Evolutionary conservation across 495 filamentous ascomycete genomes (phyloP), one percentile per base, ranked within the genome.

Genomic region (Penicillium steckii): DNA sequence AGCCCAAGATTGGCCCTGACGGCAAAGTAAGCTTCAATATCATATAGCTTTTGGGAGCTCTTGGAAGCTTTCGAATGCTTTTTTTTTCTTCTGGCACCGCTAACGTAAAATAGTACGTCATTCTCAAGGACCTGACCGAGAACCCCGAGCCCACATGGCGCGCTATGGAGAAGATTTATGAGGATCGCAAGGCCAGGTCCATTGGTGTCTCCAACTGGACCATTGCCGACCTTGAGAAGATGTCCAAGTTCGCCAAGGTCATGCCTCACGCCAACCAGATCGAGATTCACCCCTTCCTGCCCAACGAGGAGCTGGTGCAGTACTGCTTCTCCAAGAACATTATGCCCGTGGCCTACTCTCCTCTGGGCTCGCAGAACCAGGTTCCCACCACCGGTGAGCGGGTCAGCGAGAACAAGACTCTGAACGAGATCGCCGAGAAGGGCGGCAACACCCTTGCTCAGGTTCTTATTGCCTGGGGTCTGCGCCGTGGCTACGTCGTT

Each of bases 191-290:
- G 57, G 84, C 85, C 13, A 82, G 78, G 56, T 83, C 85, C 44
- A 95, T 97, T 63, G 91, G 91, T 48, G 90, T 97, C 9, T 92
- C 88, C 59, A 97, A 96, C 71, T 95, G 84, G 77, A 75, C 88
- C 29, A 79, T 83, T 35, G 68, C 77, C 43, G 79, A 91, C 59
- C 77, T 96, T 21, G 81, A 91, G 70, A 71, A 82, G 32, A 80
- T 88, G 50, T 65, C 90, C 27, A 74, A 82, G 60, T 87, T 80
- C 18, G 85, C 88, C 49, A 85, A 79, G 57, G 65, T 84, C 38
- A 66, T 73, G 45, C 91, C 91, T 0, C 85, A 78, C 18, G 77
- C 91, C 68, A 96, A 96, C 79, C 90, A 96, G 78, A 86, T 96
- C 60, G 91, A 97, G 69, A 91, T 86, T 64, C 89, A 96, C 69